Evolutionary conservation across 1,284 basidiomycete species (phyloP).

Genomic region (Somion occarium): DNA sequence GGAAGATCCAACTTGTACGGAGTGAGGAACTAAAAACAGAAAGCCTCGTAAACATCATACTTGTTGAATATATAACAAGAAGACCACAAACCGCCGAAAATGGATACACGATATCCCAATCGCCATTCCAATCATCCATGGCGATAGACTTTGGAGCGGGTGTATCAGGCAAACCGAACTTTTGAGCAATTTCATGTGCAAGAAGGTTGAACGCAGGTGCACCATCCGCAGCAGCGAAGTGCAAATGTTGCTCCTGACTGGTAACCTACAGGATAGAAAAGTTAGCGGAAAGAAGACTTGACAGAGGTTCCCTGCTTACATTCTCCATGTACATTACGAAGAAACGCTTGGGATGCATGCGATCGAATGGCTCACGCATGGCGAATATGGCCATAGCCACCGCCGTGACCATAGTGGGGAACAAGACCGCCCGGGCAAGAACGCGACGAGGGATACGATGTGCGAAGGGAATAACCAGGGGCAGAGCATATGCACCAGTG

Average conservation of each 20-base stretch:
- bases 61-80: neutral
- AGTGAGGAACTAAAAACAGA: slow-evolving; percentile 63
- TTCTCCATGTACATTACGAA: slow-evolving; percentile 89
- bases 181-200: slow-evolving; percentile 54
- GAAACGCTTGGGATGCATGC: slow-evolving; percentile 83
- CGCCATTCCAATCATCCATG: slow-evolving; percentile 67
- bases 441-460: slow-evolving; percentile 61
- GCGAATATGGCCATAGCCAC: slow-evolving; percentile 61
- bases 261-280: slow-evolving; percentile 50
- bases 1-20: slow-evolving; percentile 72
- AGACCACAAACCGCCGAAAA: slow-evolving; percentile 70
- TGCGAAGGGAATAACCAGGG: slow-evolving; percentile 69
- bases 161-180: slow-evolving; percentile 47
- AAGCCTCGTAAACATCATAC: slow-evolving; percentile 1
- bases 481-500: slow-evolving; percentile 57
- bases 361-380: slow-evolving; percentile 69
- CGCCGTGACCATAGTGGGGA: slow-evolving; percentile 43
- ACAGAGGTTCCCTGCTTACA: slow-evolving; percentile 48
- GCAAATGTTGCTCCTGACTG: slow-evolving; percentile 69
- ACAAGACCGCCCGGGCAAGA: slow-evolving; percentile 44
- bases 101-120: slow-evolving; percentile 89
- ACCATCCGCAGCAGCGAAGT: slow-evolving; percentile 82
- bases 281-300: neutral
- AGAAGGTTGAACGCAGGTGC: slow-evolving; percentile 72
- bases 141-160: slow-evolving; percentile 39